Evolutionary conservation across 768 basidiomycete species (phyloP).

Genomic region (Cubamyces lactineus): DNA sequence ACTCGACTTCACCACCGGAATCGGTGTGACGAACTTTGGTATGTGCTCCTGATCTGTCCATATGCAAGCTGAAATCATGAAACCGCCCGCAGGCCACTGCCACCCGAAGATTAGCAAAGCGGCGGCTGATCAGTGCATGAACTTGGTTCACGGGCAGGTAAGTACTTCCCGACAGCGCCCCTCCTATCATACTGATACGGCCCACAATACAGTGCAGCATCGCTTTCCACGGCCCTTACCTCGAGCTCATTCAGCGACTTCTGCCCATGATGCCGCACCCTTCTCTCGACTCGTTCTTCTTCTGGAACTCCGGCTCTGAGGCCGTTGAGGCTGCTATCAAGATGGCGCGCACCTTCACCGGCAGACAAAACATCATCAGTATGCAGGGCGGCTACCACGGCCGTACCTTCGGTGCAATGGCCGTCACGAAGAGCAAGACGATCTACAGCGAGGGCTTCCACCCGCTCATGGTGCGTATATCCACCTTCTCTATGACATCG

Average conservation of each 20-base stretch:
- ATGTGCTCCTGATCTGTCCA: neutral
- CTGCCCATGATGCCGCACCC: slow-evolving; percentile 89
- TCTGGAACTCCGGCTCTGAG: slow-evolving; percentile 96
- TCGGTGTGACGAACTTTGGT: slow-evolving; percentile 88
- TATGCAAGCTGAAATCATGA: neutral
- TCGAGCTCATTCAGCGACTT: slow-evolving; percentile 82
- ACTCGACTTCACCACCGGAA: slow-evolving; percentile 88
- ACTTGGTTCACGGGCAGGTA: slow-evolving; percentile 80
- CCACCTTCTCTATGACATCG: neutral
- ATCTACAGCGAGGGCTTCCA: slow-evolving; percentile 78
- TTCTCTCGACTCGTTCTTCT: slow-evolving; percentile 94
- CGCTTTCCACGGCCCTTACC: slow-evolving; percentile 83
- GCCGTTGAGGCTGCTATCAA: slow-evolving; percentile 91
- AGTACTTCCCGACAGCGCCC: neutral
- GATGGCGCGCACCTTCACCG: slow-evolving; percentile 78
- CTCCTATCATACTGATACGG: no score
- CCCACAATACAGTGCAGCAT: slow-evolving; percentile 71
- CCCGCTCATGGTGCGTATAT: slow-evolving; percentile 75
- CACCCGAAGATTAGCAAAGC: slow-evolving; percentile 86
- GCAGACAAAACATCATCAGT: slow-evolving; percentile 83
- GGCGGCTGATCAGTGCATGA: slow-evolving; percentile 86
- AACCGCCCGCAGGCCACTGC: slow-evolving; percentile 65
- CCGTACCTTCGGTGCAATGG: slow-evolving; percentile 91
- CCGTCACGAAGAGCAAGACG: slow-evolving; percentile 92
- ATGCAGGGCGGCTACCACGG: slow-evolving; percentile 96